Conservation (phyloP, 495 filamentous ascomycete species). For the Chaetomium fimeti region DNA sequence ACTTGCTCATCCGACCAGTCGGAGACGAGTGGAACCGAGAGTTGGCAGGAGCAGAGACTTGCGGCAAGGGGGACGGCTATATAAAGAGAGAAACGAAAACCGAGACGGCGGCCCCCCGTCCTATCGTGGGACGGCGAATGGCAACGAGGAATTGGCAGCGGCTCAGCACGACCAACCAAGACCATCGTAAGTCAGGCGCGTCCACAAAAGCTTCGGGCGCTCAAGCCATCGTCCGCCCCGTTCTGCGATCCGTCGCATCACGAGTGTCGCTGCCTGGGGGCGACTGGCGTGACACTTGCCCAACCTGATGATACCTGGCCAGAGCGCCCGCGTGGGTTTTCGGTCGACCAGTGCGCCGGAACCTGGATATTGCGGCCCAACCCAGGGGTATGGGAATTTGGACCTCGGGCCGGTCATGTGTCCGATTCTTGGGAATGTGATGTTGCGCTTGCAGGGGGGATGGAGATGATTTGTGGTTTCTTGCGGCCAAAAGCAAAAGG, state of each 20-base stretch:
- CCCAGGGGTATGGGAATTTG: not conserved
- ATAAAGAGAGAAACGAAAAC: constrained; percentile 14
- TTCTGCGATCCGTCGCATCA: constrained; percentile 2
- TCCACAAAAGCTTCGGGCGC: constrained; percentile 6
- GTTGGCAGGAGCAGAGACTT: constrained; percentile 7
- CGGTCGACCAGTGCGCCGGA: not conserved
- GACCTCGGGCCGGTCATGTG: not conserved
- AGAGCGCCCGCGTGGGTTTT: not conserved
- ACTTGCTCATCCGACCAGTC: not conserved
- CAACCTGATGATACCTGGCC: constrained; percentile 8
- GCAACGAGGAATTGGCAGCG: constrained; percentile 12
- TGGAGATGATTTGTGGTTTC: not conserved
- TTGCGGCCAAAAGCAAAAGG: not conserved
- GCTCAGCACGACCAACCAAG: constrained; percentile 22
- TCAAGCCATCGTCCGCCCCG: not conserved
- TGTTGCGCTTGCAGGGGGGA: constrained; percentile 12
- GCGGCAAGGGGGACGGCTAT: constrained; percentile 14
- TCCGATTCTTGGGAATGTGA: not conserved
- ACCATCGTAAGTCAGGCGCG: constrained; percentile 12
- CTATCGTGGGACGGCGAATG: constrained; percentile 29
- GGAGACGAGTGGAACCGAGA: not conserved
- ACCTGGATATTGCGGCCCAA: not conserved
- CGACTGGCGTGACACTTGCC: constrained; percentile 16
- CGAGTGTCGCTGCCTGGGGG: constrained; percentile 12
- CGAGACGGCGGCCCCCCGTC: constrained; percentile 16